These are phyloP conservation scores for Glycyrrhiza uralensis DNA, from an alignment of 306 rosid genomes.

Conservation along the genomic window DNA sequence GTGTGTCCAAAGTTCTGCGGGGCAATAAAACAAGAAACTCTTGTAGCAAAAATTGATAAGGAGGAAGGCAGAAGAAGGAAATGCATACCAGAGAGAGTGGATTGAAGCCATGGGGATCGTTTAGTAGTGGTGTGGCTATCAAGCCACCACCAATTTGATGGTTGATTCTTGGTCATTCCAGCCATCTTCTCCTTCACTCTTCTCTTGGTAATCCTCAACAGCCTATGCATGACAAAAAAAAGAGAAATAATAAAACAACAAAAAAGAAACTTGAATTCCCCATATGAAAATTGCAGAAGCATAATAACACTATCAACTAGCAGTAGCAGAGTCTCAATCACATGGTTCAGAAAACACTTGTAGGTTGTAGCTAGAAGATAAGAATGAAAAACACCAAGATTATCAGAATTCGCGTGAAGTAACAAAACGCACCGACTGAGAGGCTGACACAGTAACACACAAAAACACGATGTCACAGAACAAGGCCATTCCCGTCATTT, in stretches of 20 bases:
- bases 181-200: slow-evolving; percentile 34
- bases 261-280: not conserved
- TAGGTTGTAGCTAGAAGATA: not conserved
- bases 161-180: slow-evolving; percentile 38
- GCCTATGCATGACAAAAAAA: not conserved
- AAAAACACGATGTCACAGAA: not conserved
- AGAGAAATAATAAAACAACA: not conserved
- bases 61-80: not conserved
- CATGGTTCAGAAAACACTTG: not conserved
- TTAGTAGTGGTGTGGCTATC: slow-evolving; percentile 45
- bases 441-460: slow-evolving; percentile 8
- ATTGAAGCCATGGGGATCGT: slow-evolving; percentile 79
- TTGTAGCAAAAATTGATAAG: not conserved
- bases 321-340: not conserved
- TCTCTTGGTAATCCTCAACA: slow-evolving; percentile 1
- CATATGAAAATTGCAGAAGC: not conserved
- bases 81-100: slow-evolving; percentile 60
- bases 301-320: not conserved
- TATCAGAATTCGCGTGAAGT: not conserved
- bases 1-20: not conserved
- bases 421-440: slow-evolving; percentile 18
- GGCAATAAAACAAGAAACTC: not conserved
- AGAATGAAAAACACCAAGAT: not conserved
- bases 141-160: slow-evolving; percentile 72
- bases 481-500: slow-evolving; percentile 10